Evolutionary conservation across 2,329 filamentous ascomycete genomes (phyloP), one percentile per base, ranked within the genome.

Genomic region (Magnaporthales sp.): DNA sequence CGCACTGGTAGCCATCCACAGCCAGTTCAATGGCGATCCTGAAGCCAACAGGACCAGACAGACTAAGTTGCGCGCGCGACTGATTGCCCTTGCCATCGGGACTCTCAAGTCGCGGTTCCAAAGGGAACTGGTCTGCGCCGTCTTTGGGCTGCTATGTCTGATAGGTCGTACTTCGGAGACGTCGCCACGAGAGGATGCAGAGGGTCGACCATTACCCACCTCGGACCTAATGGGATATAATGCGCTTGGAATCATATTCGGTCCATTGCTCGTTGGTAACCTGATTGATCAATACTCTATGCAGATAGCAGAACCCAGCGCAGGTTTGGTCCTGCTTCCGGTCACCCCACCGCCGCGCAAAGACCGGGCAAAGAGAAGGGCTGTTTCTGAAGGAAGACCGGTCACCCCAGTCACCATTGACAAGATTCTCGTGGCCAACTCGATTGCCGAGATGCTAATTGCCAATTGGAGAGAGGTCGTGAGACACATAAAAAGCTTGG

Each of bases 391-490:
- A 1, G 46, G 63, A 15, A 68, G 67, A 26, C 67, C 69, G 4
- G 64, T 68, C 1, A 69, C 72, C 0, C 67, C 75, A 2, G 72
- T 77, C 4, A 73, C 75, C 0, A 75, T 89, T 22, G 82, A 88
- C 76, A 89, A 86, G 70, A 78, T 88, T 26, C 79, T 81, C 61
- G 75, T 87, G 66, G 86, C 86, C 11, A 88, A 86, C 68, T 76
- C 77, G 32, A 83, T 90, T 31, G 79, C 86, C 0, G 86, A 89
- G 73, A 89, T 90, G 86, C 76, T 91, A 5, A 85, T 90, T 63
- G 78, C 82, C 1, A 82, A 89, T 69, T 91, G 88, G 89, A 79
- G 84, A 67, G 86, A 89, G 63, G 80, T 89, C 11, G 84, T 89
- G 60, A 79, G 81, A 54, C 84, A 90, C 67, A 82, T 90, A 78